Evolutionary conservation across 2,329 filamentous ascomycete genomes (phyloP).

Genomic region (Aspergillus nomiae): DNA sequence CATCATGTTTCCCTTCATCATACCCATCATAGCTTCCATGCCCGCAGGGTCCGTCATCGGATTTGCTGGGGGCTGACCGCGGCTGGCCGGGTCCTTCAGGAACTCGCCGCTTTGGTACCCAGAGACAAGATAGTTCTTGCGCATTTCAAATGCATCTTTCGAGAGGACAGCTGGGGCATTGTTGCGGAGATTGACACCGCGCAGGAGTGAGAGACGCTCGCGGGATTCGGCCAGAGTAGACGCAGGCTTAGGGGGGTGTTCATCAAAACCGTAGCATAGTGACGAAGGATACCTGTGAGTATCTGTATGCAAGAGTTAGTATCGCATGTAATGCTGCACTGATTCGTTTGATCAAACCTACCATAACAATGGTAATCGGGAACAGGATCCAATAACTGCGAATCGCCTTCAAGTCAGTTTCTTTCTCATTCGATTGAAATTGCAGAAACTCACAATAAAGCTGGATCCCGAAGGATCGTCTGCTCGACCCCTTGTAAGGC

Average conservation of each 20-base stretch:
- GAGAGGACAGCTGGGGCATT: constrained; percentile 83
- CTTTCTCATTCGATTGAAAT: constrained; percentile 1
- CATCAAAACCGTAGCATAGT: constrained; percentile 94
- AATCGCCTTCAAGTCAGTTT: constrained; percentile 15
- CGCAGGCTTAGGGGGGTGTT: constrained; percentile 75
- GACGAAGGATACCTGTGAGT: constrained; percentile 89
- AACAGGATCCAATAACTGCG: constrained; percentile 97
- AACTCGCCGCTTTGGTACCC: constrained; percentile 85
- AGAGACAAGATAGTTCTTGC: constrained; percentile 77
- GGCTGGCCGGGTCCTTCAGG: constrained; percentile 82
- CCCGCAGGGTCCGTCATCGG: constrained; percentile 92
- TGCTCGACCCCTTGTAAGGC: constrained; percentile 77
- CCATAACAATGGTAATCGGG: constrained; percentile 97
- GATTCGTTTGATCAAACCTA: constrained; percentile 37
- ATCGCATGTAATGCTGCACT: not conserved
- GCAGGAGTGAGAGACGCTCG: constrained; percentile 82
- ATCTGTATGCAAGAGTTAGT: constrained; percentile 56
- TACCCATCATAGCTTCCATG: constrained; percentile 99
- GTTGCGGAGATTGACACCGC: constrained; percentile 78
- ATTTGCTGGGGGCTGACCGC: constrained; percentile 86
- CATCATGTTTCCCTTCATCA: constrained; percentile 99
- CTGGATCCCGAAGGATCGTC: constrained; percentile 97
- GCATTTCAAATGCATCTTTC: constrained; percentile 71
- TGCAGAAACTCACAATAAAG: constrained; percentile 75
- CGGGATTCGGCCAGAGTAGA: constrained; percentile 63